Percentiles rank a stretch among this genome's conserved stretches.
These are phyloP conservation scores for Scedosporium minutisporum DNA, from an alignment of 2,329 filamentous ascomycete genomes.

Conservation along the genomic window DNA sequence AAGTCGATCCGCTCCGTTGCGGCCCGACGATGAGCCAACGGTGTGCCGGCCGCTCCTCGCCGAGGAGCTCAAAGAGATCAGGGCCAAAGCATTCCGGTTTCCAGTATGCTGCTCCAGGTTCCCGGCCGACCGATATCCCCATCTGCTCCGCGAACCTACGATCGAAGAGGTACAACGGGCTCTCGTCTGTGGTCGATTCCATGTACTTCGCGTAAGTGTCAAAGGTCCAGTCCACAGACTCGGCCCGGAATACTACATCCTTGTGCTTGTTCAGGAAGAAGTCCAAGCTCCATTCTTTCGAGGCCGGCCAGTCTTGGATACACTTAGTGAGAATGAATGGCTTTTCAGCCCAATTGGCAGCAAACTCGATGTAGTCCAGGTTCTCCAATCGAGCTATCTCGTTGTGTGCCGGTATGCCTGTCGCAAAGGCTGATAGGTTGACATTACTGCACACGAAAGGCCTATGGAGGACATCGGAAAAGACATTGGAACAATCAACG, in stretches of 20 bases:
- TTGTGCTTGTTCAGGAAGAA: slow-evolving; percentile 54
- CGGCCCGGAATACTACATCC: slow-evolving; percentile 68
- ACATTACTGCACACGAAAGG: slow-evolving; percentile 85
- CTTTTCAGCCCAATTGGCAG: slow-evolving; percentile 61
- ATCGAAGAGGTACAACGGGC: slow-evolving; percentile 88
- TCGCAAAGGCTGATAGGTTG: slow-evolving; percentile 53
- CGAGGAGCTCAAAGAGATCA: slow-evolving; percentile 75
- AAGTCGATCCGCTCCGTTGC: slow-evolving; percentile 79
- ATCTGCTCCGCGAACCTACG: slow-evolving; percentile 81
- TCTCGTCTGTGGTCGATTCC: slow-evolving; percentile 70
- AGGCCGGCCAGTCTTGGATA: slow-evolving; percentile 74
- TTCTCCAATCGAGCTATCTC: slow-evolving; percentile 60
- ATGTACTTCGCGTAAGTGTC: slow-evolving; percentile 77
- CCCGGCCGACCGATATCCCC: slow-evolving; percentile 51
- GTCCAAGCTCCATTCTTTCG: slow-evolving; percentile 63
- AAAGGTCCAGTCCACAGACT: slow-evolving; percentile 88
- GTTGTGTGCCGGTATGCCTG: slow-evolving; percentile 63
- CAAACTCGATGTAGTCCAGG: slow-evolving; percentile 65
- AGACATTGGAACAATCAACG: slow-evolving; percentile 68
- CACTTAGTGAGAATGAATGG: slow-evolving; percentile 82
- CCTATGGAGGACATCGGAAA: slow-evolving; percentile 81
- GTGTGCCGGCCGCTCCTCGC: slow-evolving; percentile 69
- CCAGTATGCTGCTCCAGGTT: slow-evolving; percentile 55
- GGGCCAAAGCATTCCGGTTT: slow-evolving; percentile 75
- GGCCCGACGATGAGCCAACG: slow-evolving; percentile 91